Evolutionary conservation across 257 asterid genomes (phyloP), one percentile per base, ranked within the genome.

Genomic region (Echites panduratus): DNA sequence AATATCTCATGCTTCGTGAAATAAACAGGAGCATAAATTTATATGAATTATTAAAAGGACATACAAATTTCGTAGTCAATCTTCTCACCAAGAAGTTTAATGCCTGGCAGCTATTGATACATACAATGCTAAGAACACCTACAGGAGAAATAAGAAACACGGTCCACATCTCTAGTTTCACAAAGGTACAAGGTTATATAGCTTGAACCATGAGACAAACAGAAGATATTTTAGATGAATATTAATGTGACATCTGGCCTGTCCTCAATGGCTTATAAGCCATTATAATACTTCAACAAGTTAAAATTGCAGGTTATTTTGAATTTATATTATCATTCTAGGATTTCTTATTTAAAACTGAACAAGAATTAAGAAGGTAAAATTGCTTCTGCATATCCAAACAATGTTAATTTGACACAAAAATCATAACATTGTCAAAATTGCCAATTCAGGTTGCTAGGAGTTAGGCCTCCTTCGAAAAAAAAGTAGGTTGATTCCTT

Each of bases 81-180:
- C 9, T 12, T 59, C 43, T 14, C 10, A 12, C 19, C 19, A 26
- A 59, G 19, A 14, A 29, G 66, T 59, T 26, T 29, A 27, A 29
- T 59, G 66, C 27, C n/a, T 27, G 35, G n/a, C 13, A 7, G 43
- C 20, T 13, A 32, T 27, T 59, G 41, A 29, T 4, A 27, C 35
- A 12, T 26, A 17, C 43, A 59, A 57, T 57, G 12, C 12, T 27
- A 45, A 5, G 27, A 72, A 41, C 66, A 61, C 47, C 27, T 26
- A 43, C 2, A 74, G 32, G 20, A 20, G 53, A 74, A 64, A 52
- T 52, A 56, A 24, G 44, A 61, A 63, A 73, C 43, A 59, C n/a
- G n/a, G n/a, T n/a, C n/a, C n/a, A 16, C 11, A 17, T 41, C 43
- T 72, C 52, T 65, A 66, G 52, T 4, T 66, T 38, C 19, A 12